These are phyloP conservation scores for Ambrosia artemisiifolia DNA, from an alignment of 129 eudicot species.

Conservation along the genomic window DNA sequence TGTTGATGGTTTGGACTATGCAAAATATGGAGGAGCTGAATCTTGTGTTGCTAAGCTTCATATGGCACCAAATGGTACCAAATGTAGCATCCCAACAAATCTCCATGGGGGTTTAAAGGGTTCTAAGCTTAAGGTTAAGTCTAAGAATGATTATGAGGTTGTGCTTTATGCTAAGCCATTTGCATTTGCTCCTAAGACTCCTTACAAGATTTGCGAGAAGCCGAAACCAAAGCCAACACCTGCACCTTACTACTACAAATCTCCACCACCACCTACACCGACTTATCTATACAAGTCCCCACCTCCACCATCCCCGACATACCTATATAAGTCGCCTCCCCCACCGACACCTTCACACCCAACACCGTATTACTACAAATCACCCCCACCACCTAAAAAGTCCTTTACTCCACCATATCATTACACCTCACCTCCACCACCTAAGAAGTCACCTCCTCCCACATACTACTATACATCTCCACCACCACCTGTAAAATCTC, in stretches of 20 bases:
- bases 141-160: slow-evolving; percentile 42
- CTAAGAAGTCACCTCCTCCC: slow-evolving; percentile 14
- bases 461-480: slow-evolving; percentile 29
- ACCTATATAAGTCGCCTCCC: too few species aligned
- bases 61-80: slow-evolving; percentile 48
- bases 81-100: slow-evolving; percentile 48
- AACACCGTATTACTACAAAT: not conserved
- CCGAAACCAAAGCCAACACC: slow-evolving; percentile 39
- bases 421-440: slow-evolving; percentile 38
- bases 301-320: not conserved
- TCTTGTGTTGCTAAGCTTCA: slow-evolving; percentile 66
- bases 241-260: slow-evolving; percentile 30
- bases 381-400: slow-evolving; percentile 17
- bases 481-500: slow-evolving; percentile 26
- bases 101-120: slow-evolving; percentile 60
- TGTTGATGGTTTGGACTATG: slow-evolving; percentile 52
- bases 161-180: slow-evolving; percentile 59
- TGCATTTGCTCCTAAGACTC: slow-evolving; percentile 55
- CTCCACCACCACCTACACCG: slow-evolving; percentile 31
- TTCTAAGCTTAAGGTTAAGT: slow-evolving; percentile 51
- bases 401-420: slow-evolving; percentile 16
- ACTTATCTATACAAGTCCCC: slow-evolving; percentile 25
- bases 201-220: slow-evolving; percentile 40
- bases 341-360: too few species aligned
- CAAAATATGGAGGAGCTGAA: slow-evolving; percentile 59